A percentile compares a stretch with the other conserved stretches of the same genome.
Evolutionary conservation across 305 asterid genomes (phyloP).

Genomic region (Nicotiana rustica): DNA sequence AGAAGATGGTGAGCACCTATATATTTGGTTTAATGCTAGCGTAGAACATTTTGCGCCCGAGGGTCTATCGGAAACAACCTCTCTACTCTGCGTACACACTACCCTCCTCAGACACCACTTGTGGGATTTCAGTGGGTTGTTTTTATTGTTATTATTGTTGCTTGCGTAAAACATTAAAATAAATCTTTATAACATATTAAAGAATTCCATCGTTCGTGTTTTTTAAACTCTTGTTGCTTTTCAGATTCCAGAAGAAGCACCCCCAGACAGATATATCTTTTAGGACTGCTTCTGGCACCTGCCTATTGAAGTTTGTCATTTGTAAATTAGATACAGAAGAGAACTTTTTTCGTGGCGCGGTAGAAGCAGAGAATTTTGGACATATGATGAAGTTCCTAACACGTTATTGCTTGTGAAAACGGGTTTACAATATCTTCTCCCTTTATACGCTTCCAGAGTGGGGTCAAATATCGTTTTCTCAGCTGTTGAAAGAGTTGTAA

Average conservation of each 20-base stretch:
- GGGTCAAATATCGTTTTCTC: not conserved
- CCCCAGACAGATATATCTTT: constrained; percentile 60
- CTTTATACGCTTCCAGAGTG: not conserved
- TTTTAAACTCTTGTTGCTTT: constrained; percentile 23
- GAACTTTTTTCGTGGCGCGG: not conserved
- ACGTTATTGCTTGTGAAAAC: not conserved
- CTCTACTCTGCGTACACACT: too few species aligned
- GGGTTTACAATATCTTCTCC: not conserved
- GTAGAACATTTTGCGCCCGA: not conserved
- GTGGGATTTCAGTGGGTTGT: too few species aligned
- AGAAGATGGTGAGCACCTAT: not conserved
- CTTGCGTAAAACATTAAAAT: not conserved
- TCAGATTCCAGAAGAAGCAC: constrained; percentile 97
- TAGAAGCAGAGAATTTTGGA: not conserved
- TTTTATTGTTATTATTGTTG: too few species aligned
- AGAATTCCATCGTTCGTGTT: not conserved
- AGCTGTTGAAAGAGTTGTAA: not conserved
- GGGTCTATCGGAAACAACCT: too few species aligned
- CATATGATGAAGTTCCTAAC: not conserved
- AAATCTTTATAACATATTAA: not conserved
- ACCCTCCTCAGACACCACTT: too few species aligned
- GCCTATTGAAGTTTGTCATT: not conserved
- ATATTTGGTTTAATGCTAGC: not conserved
- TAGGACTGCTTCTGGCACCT: constrained; percentile 41
- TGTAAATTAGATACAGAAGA: not conserved